Base-by-base conservation (phyloP, 2,329 filamentous ascomycete genomes). In the Huntiella omanensis region DNA sequence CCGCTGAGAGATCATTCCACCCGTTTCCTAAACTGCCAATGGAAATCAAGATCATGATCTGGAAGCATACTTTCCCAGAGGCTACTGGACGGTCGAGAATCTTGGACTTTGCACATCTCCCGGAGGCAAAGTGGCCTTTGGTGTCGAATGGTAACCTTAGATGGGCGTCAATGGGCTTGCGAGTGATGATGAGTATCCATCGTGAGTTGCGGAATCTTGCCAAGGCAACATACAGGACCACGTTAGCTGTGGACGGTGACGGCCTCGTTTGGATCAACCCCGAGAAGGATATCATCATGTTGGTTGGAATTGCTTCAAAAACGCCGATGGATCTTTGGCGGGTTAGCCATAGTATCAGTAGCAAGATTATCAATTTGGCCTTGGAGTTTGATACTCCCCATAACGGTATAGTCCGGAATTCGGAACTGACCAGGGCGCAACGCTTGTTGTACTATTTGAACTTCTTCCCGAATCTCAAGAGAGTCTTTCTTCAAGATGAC, bases 1-100 rank as follows among this genome's bases (percentile, higher is more conserved):
- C 16, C 10, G 40, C 8, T 15, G 4, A 15, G 16, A 46, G 15
- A 33, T 36, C 15, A 22, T 37, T 16, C 46, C 12, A 41, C 6
- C 4, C 3, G 4, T 49, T 49, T 16, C 33, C 35, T 7, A n/a
- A 42, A 2, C 44, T 46, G 8, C 48, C 48, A 8, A 13, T 8
- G 8, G 48, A 49, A 11, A 39, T 49, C 4, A 39, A 40, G 8
- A 16, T 49, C 12, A 19, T 43, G 7, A 49, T 49, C 12, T 49
- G 48, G 48, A 39, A 49, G 16, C 32, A 38, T 2, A 22, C 48
- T 16, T 49, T 49, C 37, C 43, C 40, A 4, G 43, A 46, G 28
- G 6, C 46, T 12, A 19, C 15, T 32, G 17, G 32, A 3, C 17
- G 16, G 2, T 40, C 48, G 17, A 45, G 48, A 33, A 15, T 49